Evolutionary conservation across 257 asterid species (phyloP).

Genomic region (Lithospermum erythrorhizon): DNA sequence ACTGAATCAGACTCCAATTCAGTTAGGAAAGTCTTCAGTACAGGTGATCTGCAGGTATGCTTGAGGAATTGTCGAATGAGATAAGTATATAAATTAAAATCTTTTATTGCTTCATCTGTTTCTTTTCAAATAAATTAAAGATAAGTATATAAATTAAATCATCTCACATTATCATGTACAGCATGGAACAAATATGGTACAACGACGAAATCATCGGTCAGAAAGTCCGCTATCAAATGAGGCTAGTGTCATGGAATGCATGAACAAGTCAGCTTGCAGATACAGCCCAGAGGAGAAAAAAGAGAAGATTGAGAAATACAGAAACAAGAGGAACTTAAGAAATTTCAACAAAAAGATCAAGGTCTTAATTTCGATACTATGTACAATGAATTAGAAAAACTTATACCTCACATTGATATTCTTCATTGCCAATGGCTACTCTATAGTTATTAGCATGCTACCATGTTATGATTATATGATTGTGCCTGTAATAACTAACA

Average conservation of each 20-base stretch:
- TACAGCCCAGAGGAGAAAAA: slow-evolving; percentile 81
- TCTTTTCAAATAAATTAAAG: background rate
- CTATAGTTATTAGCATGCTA: too few species aligned
- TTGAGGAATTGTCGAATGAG: background rate
- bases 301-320: slow-evolving; percentile 76
- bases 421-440: too few species aligned
- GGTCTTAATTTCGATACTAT: slow-evolving; percentile 21
- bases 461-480: too few species aligned
- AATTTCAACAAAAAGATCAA: slow-evolving; percentile 88
- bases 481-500: background rate
- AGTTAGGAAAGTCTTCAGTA: slow-evolving; percentile 48
- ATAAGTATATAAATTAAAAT: too few species aligned
- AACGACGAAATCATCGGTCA: slow-evolving; percentile 25
- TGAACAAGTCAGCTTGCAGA: slow-evolving; percentile 59
- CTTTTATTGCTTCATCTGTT: too few species aligned
- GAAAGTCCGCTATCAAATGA: slow-evolving; percentile 47
- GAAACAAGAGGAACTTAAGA: slow-evolving; percentile 74
- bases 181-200: slow-evolving; percentile 32
- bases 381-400: too few species aligned
- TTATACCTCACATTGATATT: too few species aligned
- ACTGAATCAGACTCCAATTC: slow-evolving; percentile 34
- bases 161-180: background rate
- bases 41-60: slow-evolving; percentile 58
- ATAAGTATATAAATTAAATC: background rate
- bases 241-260: slow-evolving; percentile 59